Percentiles rank a stretch among this genome's conserved stretches.
phyloP scores from a whole-genome alignment of 2,329 filamentous ascomycete genomes.

The Neoascochyta sp. region DNA sequence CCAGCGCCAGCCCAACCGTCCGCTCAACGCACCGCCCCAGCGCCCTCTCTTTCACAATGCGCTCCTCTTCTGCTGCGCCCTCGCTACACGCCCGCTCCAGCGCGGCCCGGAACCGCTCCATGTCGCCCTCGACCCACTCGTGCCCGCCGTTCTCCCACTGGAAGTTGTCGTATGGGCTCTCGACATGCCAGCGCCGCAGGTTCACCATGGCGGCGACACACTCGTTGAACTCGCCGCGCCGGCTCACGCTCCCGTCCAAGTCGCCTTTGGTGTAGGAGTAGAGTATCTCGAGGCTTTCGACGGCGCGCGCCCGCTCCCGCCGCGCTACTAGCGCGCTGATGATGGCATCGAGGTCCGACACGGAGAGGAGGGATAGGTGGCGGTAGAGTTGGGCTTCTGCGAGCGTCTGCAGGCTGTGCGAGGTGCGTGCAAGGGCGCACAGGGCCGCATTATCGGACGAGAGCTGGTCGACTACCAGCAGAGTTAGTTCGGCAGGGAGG shows the following conservation, averaged over 20 bases:
- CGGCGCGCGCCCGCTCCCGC: conserved; percentile 23
- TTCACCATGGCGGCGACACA: conserved; percentile 29
- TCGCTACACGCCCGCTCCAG: conserved; percentile 25
- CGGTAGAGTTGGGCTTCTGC: conserved; percentile 34
- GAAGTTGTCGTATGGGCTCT: conserved; percentile 37
- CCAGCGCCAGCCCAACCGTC: conserved; percentile 22
- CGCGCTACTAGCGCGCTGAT: conserved; percentile 22
- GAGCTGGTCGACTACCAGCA: conserved; percentile 28
- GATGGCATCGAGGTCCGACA: conserved; percentile 23
- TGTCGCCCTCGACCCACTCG: conserved; percentile 33
- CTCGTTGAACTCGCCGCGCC: conserved; percentile 26
- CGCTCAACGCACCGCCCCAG: conserved; percentile 12
- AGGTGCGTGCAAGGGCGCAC: conserved; percentile 28
- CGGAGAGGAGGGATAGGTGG: conserved; percentile 26
- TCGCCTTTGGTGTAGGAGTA: conserved; percentile 21
- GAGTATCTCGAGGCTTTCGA: conserved; percentile 32
- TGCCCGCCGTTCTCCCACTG: conserved; percentile 25
- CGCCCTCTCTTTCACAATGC: conserved; percentile 10
- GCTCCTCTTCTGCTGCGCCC: conserved; percentile 11
- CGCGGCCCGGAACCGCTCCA: conserved; percentile 28
- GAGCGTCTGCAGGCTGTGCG: conserved; percentile 27
- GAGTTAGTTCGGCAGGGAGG: conserved; percentile 29
- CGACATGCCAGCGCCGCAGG: conserved; percentile 31
- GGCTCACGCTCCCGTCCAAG: conserved; percentile 18
- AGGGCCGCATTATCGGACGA: conserved; percentile 19